Evolutionary conservation across 768 basidiomycete genomes (phyloP).

Genomic region (Pleurotus salmoneostramineus): DNA sequence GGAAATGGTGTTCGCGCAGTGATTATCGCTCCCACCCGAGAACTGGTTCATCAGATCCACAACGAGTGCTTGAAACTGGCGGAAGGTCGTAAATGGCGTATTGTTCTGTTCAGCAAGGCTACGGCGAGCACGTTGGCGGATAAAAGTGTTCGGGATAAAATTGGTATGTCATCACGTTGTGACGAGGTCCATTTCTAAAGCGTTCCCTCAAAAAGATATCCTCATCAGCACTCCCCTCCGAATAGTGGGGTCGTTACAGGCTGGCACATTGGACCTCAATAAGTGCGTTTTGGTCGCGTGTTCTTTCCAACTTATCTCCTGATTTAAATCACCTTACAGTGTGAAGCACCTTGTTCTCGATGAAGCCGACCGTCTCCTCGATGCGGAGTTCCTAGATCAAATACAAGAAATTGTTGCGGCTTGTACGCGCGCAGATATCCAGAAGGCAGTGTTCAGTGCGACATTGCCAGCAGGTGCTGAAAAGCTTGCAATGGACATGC

Average conservation of each 20-base stretch:
- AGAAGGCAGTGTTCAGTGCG: constrained; percentile 92
- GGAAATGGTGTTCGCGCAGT: constrained; percentile 66
- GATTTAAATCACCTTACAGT: constrained; percentile 31
- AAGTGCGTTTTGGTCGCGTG: constrained; percentile 50
- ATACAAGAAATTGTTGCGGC: constrained; percentile 82
- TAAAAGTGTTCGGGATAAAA: constrained; percentile 68
- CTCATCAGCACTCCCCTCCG: constrained; percentile 92
- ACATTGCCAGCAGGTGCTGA: constrained; percentile 90
- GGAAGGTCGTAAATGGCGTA: constrained; percentile 78
- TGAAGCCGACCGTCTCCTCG: constrained; percentile 90
- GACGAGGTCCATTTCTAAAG: constrained; percentile 2
- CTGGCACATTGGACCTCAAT: constrained; percentile 58
- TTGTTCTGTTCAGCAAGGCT: constrained; percentile 83
- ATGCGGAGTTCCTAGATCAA: constrained; percentile 84
- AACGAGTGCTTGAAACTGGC: constrained; percentile 86
- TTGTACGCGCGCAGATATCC: constrained; percentile 64
- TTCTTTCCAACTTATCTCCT: background rate
- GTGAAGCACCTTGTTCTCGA: constrained; percentile 86
- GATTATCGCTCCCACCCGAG: constrained; percentile 88
- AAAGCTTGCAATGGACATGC: constrained; percentile 80
- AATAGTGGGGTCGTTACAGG: constrained; percentile 75
- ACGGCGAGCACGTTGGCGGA: constrained; percentile 80
- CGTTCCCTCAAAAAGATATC: constrained; percentile 55
- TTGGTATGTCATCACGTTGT: constrained; percentile 44
- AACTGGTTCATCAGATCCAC: constrained; percentile 93